Evolutionary conservation across 2,329 filamentous ascomycete species (phyloP), one percentile per base, ranked within the genome.

Genomic region (Geoglossum cookeanum): DNA sequence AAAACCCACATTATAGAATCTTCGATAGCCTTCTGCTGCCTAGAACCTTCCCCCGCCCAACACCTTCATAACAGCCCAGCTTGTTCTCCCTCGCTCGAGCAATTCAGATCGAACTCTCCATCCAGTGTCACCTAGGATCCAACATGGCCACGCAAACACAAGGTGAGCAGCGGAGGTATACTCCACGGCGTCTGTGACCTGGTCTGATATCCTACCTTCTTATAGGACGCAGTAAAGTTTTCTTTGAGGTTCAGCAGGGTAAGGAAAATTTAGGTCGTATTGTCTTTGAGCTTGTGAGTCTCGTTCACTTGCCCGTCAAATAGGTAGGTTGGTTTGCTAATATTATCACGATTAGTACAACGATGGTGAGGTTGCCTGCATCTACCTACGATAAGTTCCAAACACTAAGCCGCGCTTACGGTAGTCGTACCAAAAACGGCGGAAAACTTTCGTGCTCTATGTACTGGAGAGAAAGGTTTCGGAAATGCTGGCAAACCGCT

Each of bases 401-500:
- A 33, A 22, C 29, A 29, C 47, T 53, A 17, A 45, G 15, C 15
- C n/a, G 4, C 8, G 47, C 37, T 42, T n/a, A 17, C 15, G 32
- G 37, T 32, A 76, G 77, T 94, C 60, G 90, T 95, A 22, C 91
- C 91, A 67, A 95, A 94, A 76, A 97, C 91, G 4, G 87, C 85
- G 62, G 90, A 96, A 66, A 97, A 97, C 78, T 97, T 97, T 78
- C 87, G 90, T 66, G 81, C 83, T 57, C 81, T 96, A 60, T 96
- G 89, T 75, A 95, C 91, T 0, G 91, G 91, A 63, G 91, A 97
- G 76, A 96, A 95, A 74, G 91, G 91, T 60, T 64, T 78, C 29
- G 87, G 88, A 63, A 86, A 87, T 68, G 72, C 79, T 33, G 90
- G 89, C 68, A 90, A 90, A 73, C 85, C 84, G 51, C 78, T 98